Base-by-base conservation (phyloP, 192 early-diverging fungal genomes). In the Coemansia sp. region DNA sequence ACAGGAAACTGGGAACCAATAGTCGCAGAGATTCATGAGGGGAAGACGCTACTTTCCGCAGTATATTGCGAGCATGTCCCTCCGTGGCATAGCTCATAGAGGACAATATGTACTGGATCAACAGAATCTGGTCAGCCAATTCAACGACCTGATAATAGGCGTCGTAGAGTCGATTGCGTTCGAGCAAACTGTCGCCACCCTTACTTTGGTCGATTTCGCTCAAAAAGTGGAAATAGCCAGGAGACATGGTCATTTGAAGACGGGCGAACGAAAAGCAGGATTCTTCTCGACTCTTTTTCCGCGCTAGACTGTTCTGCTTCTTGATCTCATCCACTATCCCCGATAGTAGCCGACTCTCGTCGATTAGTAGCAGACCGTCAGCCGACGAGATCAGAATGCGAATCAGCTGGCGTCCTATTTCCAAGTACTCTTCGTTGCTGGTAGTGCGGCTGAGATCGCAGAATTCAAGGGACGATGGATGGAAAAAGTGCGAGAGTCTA, bases 221-320 rank as follows among this genome's bases (percentile, higher is more conserved):
- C 40, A 85, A 61, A 73, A 85, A 85, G 65, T 85, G 74, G 43
- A 85, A 85, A 65, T 85, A 85, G 18, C 83, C 83, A 0, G 83
- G 83, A 8, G 83, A 80, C 78, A 85, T 80, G 18, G 83, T 85
- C 78, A 80, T 85, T 31, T 85, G 83, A 75, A 85, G 65, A 15
- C 78, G 72, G 10, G 78, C 75, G 64, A 80, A 80, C 44, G 83
- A 80, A 54, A 85, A 85, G 65, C 78, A 80, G 73, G 83, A 85
- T 57, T 84, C 82, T 12, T 79, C 82, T 43, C 77, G 77, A n/a
- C 63, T 63, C n/a, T 44, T 61, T 40, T 73, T 68, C 18, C 75
- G 72, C 40, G 75, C 74, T 40, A 73, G 61, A 61, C 62, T 71
- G 67, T 77, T 80, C 49, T 80, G 78, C 70, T 77, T 80, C 22